Conservation (phyloP, 164 flowering plant species). For the Sedum album region DNA sequence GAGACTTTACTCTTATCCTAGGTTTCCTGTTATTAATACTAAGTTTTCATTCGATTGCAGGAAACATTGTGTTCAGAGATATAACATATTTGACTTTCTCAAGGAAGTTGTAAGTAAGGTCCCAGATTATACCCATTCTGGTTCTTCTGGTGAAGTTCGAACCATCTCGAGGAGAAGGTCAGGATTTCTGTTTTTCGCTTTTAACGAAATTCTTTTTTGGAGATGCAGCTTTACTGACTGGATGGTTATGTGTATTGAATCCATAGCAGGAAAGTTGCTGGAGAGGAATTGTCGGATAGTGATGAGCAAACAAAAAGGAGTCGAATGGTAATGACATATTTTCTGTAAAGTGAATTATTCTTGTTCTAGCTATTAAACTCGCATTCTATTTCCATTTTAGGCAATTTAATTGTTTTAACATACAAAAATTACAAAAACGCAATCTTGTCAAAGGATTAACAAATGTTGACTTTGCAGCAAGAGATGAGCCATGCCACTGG, state of each 20-base stretch:
- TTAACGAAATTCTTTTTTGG: not conserved
- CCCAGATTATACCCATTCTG: conserved; percentile 85
- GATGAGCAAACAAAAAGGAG: conserved; percentile 78
- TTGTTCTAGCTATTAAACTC: not conserved
- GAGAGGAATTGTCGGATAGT: conserved; percentile 58
- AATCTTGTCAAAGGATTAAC: not conserved
- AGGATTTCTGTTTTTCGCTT: not conserved
- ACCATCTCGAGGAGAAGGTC: conserved; percentile 52
- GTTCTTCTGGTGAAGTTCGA: conserved; percentile 59
- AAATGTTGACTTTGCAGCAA: conserved; percentile 13
- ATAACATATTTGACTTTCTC: conserved; percentile 88
- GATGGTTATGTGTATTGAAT: not conserved
- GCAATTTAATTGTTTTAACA: too few relatives aligned
- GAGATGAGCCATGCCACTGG: conserved; percentile 49
- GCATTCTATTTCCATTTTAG: not conserved
- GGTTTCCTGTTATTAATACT: too few relatives aligned
- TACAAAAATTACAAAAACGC: not conserved
- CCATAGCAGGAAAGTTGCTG: conserved; percentile 56
- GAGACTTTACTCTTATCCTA: too few relatives aligned
- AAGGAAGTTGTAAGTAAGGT: conserved; percentile 86
- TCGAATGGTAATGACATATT: conserved; percentile 34
- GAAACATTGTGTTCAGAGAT: conserved; percentile 83
- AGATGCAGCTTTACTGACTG: not conserved
- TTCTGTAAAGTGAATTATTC: not conserved
- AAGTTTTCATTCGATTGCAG: conserved; percentile 24